Evolutionary conservation across 129 eudicot genomes (phyloP).

Genomic region (Saussurea involucrata): DNA sequence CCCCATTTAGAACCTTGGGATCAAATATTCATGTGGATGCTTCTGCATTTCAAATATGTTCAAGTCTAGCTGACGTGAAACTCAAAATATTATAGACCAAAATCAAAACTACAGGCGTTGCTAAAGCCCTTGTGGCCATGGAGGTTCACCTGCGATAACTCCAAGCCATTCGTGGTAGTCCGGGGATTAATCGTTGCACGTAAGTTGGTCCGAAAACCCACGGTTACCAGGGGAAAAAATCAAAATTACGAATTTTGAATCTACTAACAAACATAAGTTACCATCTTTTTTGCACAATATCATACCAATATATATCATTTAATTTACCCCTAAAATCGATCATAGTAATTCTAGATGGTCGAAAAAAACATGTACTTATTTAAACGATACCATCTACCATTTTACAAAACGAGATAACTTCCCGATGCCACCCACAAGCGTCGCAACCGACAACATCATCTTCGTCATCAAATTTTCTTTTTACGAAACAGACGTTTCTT

Average conservation of each 20-base stretch:
- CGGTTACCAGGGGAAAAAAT: no score
- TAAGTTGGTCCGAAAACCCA: no score
- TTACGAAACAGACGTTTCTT: not conserved
- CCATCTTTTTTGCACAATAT: not conserved
- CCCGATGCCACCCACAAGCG: conserved; percentile 41
- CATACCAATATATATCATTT: not conserved
- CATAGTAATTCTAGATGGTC: not conserved
- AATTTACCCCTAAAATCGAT: conserved; percentile 5
- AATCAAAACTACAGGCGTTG: no score
- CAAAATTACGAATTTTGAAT: not conserved
- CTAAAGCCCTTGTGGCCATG: no score
- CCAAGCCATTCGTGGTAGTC: no score
- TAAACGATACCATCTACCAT: conserved; percentile 40
- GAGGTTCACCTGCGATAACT: no score
- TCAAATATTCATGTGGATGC: no score
- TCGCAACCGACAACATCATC: conserved; percentile 32
- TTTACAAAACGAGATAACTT: conserved; percentile 35
- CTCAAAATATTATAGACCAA: no score
- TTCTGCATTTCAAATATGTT: no score
- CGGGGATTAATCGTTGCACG: no score
- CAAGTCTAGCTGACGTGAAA: no score
- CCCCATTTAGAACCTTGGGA: no score
- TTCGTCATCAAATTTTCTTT: conserved; percentile 34
- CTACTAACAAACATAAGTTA: not conserved
- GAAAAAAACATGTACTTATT: not conserved